Base-by-base conservation (phyloP, 225 moss, liverwort and hornwort species). In the Pleurozium schreberi region DNA sequence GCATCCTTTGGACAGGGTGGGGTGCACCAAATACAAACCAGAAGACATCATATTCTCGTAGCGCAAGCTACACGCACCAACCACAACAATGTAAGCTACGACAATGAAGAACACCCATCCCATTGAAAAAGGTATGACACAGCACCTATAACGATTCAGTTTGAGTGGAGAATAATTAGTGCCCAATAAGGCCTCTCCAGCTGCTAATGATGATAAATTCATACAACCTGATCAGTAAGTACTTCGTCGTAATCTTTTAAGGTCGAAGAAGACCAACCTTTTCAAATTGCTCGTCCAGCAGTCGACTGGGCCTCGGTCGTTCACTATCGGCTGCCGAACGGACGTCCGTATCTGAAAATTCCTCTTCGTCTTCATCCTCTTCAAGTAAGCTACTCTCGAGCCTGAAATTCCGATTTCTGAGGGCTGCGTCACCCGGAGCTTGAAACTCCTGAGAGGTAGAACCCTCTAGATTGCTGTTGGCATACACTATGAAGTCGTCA, bases 201-300 rank as follows among this genome's bases (percentile, higher is more conserved):
- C 73, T 60, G 30, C 69, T 58, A 40, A 28, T 47, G 28, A 23
- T 40, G 13, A 18, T 22, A 71, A 58, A 77, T 40, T 31, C 63
- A 28, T 33, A 53, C 34, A 83, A 86, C 47, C 61, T 50, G 16
- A 69, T 81, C 33, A 47, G 18, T 38, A 67, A 60, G 27, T 71
- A 43, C 22, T 47, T 19, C 19, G 34, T 21, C 47, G 34, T 17
- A 19, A 15, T 59, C 25, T 45, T 36, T 67, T 10, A 25, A 30
- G 10, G 68, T 77, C 20, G 9, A 13, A 15, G 28, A 40, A 22
- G 26, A 80, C 93, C 60, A 81, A 98, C 97, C 95, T 90, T 94
- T 74, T 99, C 96, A 87, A 99, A 99, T 59, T 95, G 97, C 88
- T 96, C 96, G 84, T 99, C 97, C 85, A 97, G 88, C 53, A 95